Evolutionary conservation across 2,329 filamentous ascomycete species (phyloP).

Genomic region (Myriosclerotinia duriaeana): DNA sequence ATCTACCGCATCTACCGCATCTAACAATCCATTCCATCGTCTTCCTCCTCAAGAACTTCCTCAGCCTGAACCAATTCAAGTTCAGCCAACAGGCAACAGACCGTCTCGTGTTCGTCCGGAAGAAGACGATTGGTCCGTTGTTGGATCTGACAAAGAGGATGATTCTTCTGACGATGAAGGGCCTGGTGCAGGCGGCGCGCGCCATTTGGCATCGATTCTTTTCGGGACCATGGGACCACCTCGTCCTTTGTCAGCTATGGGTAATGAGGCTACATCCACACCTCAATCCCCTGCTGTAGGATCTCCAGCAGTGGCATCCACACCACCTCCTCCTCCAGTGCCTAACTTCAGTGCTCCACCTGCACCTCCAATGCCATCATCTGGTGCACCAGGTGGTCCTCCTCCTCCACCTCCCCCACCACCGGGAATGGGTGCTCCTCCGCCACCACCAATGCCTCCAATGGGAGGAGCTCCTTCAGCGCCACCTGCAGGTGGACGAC

Average conservation of each 20-base stretch:
- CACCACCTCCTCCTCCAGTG: constrained; percentile 49
- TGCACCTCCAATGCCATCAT: constrained; percentile 48
- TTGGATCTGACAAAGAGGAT: constrained; percentile 73
- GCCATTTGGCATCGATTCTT: constrained; percentile 88
- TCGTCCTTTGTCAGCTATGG: constrained; percentile 79
- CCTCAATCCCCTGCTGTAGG: constrained; percentile 44
- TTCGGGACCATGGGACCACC: constrained; percentile 97
- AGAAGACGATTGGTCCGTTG: constrained; percentile 79
- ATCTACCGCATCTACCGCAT: constrained; percentile 58
- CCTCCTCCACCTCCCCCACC: constrained; percentile 41
- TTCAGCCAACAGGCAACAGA: constrained; percentile 45
- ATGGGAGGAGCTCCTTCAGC: constrained; percentile 31
- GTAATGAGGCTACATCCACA: constrained; percentile 58
- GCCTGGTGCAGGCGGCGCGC: constrained; percentile 78
- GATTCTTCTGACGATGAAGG: constrained; percentile 74
- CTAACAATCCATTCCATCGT: constrained; percentile 96
- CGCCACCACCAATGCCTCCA: constrained; percentile 47
- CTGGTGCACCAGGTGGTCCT: constrained; percentile 46
- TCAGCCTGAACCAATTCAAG: constrained; percentile 46
- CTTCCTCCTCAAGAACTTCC: constrained; percentile 62
- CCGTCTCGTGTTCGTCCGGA: constrained; percentile 58
- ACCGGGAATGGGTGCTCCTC: constrained; percentile 36
- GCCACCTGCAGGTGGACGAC: constrained; percentile 45
- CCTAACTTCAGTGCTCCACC: constrained; percentile 47
- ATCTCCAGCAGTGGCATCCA: constrained; percentile 47